Conservation (phyloP, 345 rosid species). For the Gossypium sturtianum region DNA sequence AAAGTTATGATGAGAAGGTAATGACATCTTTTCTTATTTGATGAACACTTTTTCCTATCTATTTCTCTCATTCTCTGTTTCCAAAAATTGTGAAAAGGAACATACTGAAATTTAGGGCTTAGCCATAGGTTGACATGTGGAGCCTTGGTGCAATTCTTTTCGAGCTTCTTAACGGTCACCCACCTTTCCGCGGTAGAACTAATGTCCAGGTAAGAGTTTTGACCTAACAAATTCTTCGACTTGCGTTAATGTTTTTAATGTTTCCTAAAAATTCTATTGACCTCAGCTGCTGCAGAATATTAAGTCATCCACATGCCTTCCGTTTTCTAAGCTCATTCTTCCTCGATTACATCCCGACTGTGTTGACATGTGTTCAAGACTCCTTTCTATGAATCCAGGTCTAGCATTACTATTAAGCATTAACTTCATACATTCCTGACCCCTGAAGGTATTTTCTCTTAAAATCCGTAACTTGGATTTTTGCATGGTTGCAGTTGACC, state of each 20-base stretch:
- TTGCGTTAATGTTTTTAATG: neutral
- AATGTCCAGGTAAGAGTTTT: conserved; percentile 52
- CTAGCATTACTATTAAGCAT: neutral
- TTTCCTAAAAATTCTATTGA: neutral
- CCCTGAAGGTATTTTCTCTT: neutral
- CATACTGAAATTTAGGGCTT: conserved; percentile 4
- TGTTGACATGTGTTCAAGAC: conserved; percentile 50
- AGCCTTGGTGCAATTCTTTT: conserved; percentile 66
- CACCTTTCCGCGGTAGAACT: conserved; percentile 50
- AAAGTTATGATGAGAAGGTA: conserved; percentile 61
- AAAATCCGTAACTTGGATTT: neutral
- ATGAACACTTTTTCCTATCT: conserved; percentile 1
- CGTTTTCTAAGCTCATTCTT: conserved; percentile 46
- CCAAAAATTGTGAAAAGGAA: neutral
- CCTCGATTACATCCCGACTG: conserved; percentile 50
- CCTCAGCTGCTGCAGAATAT: conserved; percentile 43
- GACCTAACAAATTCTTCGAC: neutral
- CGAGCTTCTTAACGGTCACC: conserved; percentile 64
- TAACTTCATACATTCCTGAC: neutral
- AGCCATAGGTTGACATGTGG: conserved; percentile 66
- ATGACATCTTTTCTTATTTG: neutral
- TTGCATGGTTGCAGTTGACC: conserved; percentile 27
- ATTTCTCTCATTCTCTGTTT: neutral
- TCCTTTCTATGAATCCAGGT: conserved; percentile 65
- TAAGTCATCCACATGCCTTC: conserved; percentile 40